A percentile compares a stretch with the other conserved stretches of the same genome.
Conservation (phyloP, 1,284 basidiomycete genomes). For the Sanghuangporus weigelae region DNA sequence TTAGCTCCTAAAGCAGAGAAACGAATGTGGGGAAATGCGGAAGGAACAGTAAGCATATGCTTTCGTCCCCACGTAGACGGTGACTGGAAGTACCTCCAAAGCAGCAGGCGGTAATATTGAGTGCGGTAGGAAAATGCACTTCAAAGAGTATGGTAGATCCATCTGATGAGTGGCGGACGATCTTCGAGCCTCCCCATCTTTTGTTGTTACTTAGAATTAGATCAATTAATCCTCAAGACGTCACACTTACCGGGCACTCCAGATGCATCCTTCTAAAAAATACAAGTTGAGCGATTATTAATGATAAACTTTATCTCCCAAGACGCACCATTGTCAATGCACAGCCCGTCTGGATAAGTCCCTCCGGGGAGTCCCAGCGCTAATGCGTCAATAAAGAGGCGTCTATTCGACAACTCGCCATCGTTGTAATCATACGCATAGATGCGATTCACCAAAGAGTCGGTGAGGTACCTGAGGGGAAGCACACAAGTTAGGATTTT, state of each 20-base stretch:
- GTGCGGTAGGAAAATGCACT: conserved; percentile 51
- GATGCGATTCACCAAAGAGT: conserved; percentile 56
- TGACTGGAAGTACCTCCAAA: conserved; percentile 49
- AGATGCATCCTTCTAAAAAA: conserved; percentile 46
- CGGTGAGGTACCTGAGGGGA: conserved; percentile 55
- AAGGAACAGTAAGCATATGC: background rate
- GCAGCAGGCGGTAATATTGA: conserved; percentile 60
- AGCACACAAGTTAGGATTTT: conserved; percentile 1
- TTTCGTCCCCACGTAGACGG: background rate
- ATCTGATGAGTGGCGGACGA: conserved; percentile 47
- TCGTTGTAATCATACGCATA: conserved; percentile 61
- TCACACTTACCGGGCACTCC: conserved; percentile 54
- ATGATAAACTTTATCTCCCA: background rate
- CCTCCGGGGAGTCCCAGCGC: conserved; percentile 44
- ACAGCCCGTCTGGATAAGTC: conserved; percentile 59
- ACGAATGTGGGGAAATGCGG: background rate
- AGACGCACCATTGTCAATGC: conserved; percentile 40
- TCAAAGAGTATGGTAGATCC: conserved; percentile 48
- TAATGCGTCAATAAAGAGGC: conserved; percentile 51
- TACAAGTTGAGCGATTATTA: background rate
- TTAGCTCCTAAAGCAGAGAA: conserved; percentile 40
- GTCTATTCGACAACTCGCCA: conserved; percentile 49
- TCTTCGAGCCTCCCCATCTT: conserved; percentile 60
- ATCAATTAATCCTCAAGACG: conserved; percentile 1
- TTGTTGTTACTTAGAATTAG: background rate